phyloP scores from a whole-genome alignment of 106 monocot genomes.

The Dioscorea alata region DNA sequence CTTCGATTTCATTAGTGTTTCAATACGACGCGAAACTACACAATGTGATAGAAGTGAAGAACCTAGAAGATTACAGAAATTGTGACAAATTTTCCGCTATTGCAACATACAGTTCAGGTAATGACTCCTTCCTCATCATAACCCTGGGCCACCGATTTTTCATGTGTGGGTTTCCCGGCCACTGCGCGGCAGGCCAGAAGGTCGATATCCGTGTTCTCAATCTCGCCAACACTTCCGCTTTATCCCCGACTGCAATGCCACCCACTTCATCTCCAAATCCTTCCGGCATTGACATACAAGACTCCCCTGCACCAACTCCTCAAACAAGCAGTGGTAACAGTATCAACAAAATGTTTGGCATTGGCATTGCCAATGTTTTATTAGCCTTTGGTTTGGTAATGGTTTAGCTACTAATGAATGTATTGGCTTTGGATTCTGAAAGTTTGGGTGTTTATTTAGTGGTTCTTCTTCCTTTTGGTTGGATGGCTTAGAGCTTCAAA shows the following conservation, averaged over 20 bases:
- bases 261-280: neutral
- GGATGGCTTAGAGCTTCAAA: too few species aligned
- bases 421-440: too few species aligned
- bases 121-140: conserved; percentile 14
- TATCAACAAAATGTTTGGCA: neutral
- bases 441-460: too few species aligned
- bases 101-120: conserved; percentile 10
- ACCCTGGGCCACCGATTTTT: conserved; percentile 22
- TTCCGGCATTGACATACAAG: neutral
- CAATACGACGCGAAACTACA: conserved; percentile 14
- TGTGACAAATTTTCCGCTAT: conserved; percentile 18
- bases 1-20: conserved; percentile 13
- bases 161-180: conserved; percentile 35
- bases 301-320: neutral
- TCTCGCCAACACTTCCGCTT: neutral
- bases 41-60: conserved; percentile 28
- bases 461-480: too few species aligned
- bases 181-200: conserved; percentile 32
- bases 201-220: conserved; percentile 9
- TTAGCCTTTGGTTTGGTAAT: neutral
- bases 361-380: neutral
- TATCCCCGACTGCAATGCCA: neutral
- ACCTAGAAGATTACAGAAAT: conserved; percentile 5
- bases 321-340: too few species aligned
- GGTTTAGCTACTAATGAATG: neutral